These are phyloP conservation scores for Curvularia spicifera DNA, from an alignment of 2,329 filamentous ascomycete species.

Conservation along the genomic window DNA sequence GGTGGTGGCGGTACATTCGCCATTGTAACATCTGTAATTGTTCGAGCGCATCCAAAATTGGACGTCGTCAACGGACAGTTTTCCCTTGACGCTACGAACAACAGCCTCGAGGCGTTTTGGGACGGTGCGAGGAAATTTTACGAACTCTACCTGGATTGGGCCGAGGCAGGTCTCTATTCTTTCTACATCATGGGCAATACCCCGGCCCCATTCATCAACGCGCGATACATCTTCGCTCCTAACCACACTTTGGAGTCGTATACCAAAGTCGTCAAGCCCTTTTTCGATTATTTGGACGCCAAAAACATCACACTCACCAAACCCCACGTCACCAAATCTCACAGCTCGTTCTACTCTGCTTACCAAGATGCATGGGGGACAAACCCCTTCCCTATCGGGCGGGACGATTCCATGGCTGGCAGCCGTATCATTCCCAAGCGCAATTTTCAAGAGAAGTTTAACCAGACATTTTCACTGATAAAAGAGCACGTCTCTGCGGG, in stretches of 20 bases:
- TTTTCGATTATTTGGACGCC: constrained; percentile 17
- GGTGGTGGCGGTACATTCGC: constrained; percentile 32
- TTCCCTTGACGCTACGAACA: constrained; percentile 25
- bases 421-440: constrained; percentile 40
- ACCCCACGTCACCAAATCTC: constrained; percentile 28
- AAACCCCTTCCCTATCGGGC: constrained; percentile 27
- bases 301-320: constrained; percentile 30
- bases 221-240: constrained; percentile 26
- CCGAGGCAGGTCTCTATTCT: constrained; percentile 24
- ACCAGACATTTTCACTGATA: constrained; percentile 51
- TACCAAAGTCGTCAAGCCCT: constrained; percentile 19
- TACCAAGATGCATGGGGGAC: constrained; percentile 32
- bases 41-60: constrained; percentile 30
- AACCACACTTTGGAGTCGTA: constrained; percentile 23
- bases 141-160: constrained; percentile 20
- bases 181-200: constrained; percentile 27
- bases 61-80: constrained; percentile 34
- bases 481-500: constrained; percentile 24
- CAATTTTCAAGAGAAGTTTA: constrained; percentile 36
- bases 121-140: constrained; percentile 20
- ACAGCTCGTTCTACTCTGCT: constrained; percentile 23
- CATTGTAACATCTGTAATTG: constrained; percentile 20
- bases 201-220: constrained; percentile 16
- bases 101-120: constrained; percentile 29
- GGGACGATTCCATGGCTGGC: constrained; percentile 27